These are phyloP conservation scores for Penicillium hesseltinei DNA, from an alignment of 2,329 filamentous ascomycete genomes.

Conservation along the genomic window DNA sequence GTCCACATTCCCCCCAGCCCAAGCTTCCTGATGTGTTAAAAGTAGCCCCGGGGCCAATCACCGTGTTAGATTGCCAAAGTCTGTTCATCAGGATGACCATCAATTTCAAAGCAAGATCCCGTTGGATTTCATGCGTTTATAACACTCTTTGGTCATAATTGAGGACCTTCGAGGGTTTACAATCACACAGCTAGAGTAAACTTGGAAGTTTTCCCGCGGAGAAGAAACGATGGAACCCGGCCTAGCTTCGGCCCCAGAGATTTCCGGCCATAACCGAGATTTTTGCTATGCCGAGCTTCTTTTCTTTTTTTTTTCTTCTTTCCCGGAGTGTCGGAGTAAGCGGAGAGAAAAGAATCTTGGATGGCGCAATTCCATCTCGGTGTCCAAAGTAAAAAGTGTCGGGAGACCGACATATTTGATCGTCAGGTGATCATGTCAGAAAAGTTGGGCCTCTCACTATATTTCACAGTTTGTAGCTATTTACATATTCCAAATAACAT, in stretches of 20 bases:
- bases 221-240: constrained; percentile 11
- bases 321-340: constrained; percentile 1
- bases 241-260: constrained; percentile 19
- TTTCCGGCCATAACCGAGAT: constrained; percentile 26
- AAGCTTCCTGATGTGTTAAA: constrained; percentile 1
- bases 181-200: not conserved
- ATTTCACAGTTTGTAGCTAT: not conserved
- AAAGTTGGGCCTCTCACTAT: not conserved
- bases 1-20: constrained; percentile 10
- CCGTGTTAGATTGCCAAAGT: not conserved
- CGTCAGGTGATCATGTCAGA: not conserved
- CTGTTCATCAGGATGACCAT: constrained; percentile 6
- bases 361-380: constrained; percentile 7
- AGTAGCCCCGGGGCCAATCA: constrained; percentile 14
- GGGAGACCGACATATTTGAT: not conserved
- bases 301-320: not conserved
- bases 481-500: not conserved
- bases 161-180: not conserved
- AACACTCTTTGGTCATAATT: not conserved
- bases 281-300: constrained; percentile 7
- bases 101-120: constrained; percentile 11
- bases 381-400: not conserved
- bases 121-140: not conserved
- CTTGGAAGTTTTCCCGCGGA: constrained; percentile 16
- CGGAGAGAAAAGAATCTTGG: not conserved